Conservation (phyloP, 345 rosid species). For the Eucalyptus fibrosa region DNA sequence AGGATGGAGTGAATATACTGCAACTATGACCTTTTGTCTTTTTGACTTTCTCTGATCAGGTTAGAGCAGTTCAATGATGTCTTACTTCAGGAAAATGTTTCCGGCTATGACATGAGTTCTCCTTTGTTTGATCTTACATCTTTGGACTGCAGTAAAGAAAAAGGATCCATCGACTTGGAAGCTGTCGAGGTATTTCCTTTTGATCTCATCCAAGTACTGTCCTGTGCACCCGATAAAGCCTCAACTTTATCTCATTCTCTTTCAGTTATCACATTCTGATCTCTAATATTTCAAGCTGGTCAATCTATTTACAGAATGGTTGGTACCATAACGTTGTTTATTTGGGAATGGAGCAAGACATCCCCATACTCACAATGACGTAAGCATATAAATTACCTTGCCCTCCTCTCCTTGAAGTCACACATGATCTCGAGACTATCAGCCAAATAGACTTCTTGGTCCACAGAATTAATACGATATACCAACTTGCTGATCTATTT, state of each 20-base stretch:
- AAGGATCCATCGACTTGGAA: constrained; percentile 41
- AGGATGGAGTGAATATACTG: not conserved
- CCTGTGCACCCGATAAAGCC: not conserved
- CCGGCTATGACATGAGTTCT: constrained; percentile 12
- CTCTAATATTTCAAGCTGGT: not conserved
- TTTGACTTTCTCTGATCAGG: constrained; percentile 20
- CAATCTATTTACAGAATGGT: constrained; percentile 34
- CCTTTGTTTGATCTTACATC: constrained; percentile 43
- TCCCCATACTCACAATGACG: constrained; percentile 87
- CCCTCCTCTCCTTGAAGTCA: not conserved
- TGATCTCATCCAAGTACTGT: not conserved
- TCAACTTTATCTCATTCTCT: not conserved
- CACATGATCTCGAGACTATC: not conserved
- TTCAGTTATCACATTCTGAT: not conserved
- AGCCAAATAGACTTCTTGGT: not conserved
- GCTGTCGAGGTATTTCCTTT: constrained; percentile 30
- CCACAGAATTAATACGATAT: not conserved
- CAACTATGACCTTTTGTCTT: not conserved
- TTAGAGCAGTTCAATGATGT: constrained; percentile 93
- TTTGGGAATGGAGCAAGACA: constrained; percentile 46
- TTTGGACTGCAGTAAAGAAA: constrained; percentile 15
- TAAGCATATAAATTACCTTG: not conserved
- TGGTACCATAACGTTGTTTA: constrained; percentile 68
- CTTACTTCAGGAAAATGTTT: constrained; percentile 55
- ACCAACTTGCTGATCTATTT: not conserved